phyloP scores from a whole-genome alignment of 495 filamentous ascomycete genomes.

The Penicillium flavigenum region DNA sequence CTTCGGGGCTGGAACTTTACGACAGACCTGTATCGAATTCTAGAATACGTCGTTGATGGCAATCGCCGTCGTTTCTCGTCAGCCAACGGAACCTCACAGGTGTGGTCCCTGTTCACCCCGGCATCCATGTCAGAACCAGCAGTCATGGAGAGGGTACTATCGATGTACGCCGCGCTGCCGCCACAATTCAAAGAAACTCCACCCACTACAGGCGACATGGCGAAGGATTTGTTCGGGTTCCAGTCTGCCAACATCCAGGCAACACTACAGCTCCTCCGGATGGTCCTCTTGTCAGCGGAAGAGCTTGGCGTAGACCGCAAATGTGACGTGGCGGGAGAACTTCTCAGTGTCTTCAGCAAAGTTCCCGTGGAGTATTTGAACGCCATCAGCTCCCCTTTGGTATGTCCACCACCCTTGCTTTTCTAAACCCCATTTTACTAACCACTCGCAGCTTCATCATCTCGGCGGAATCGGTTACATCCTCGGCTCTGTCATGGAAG shows the following conservation, averaged over 20 bases:
- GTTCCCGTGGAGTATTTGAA: constrained; percentile 46
- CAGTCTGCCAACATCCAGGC: constrained; percentile 56
- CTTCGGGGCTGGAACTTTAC: constrained; percentile 53
- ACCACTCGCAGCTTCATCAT: constrained; percentile 40
- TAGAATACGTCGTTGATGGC: constrained; percentile 47
- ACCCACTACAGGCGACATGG: constrained; percentile 32
- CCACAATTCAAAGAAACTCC: constrained; percentile 38
- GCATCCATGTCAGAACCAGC: constrained; percentile 29
- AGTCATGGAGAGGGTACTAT: constrained; percentile 41
- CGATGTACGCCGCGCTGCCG: constrained; percentile 42
- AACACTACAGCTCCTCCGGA: constrained; percentile 50
- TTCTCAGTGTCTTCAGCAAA: constrained; percentile 45
- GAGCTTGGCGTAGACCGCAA: constrained; percentile 44
- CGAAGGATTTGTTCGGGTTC: constrained; percentile 45
- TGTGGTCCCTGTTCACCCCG: constrained; percentile 30
- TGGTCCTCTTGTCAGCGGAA: constrained; percentile 46
- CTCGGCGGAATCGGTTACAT: constrained; percentile 52
- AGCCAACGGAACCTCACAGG: constrained; percentile 30
- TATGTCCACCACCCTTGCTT: constrained; percentile 12
- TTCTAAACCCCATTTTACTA: not conserved
- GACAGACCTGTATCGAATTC: constrained; percentile 50
- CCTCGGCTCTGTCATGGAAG: constrained; percentile 50
- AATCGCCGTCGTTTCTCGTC: constrained; percentile 30
- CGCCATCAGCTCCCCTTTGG: constrained; percentile 51
- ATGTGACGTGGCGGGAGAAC: constrained; percentile 48